Percentiles rank a stretch among this genome's conserved stretches.
Evolutionary conservation across 1,139 yeast species (phyloP).

Genomic region (Pichia sp.): DNA sequence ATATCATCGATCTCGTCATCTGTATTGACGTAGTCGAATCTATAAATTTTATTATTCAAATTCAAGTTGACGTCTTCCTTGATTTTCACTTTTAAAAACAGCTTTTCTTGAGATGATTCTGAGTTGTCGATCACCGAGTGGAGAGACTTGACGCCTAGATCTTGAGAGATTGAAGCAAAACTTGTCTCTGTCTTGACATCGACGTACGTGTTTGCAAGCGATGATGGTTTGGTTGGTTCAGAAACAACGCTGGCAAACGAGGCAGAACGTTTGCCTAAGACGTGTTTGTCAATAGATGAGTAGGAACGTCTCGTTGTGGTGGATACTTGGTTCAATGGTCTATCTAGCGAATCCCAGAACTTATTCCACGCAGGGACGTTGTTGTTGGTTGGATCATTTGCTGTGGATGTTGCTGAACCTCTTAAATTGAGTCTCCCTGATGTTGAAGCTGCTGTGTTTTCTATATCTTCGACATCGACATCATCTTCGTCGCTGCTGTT

Average conservation of each 20-base stretch:
- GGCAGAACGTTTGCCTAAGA: conserved; percentile 6
- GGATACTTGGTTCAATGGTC: conserved; percentile 24
- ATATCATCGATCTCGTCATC: background rate
- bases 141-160: background rate
- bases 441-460: background rate
- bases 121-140: background rate
- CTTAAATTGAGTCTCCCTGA: too few relatives aligned
- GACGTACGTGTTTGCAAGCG: conserved; percentile 4
- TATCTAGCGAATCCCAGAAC: conserved; percentile 39
- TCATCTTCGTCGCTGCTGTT: background rate
- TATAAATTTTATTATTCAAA: conserved; percentile 27
- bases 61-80: conserved; percentile 22
- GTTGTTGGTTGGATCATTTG: background rate
- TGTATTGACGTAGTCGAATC: conserved; percentile 17
- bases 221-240: background rate
- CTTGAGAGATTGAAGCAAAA: background rate
- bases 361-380: conserved; percentile 39
- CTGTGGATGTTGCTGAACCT: too few relatives aligned
- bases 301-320: conserved; percentile 2
- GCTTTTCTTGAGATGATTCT: background rate
- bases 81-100: conserved; percentile 21
- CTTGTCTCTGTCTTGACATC: conserved; percentile 3
- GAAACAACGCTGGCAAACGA: conserved; percentile 7
- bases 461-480: background rate
- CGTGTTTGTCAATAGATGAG: background rate